Conservation (phyloP, 2,329 filamentous ascomycete species). For the Mariannaea sp. region DNA sequence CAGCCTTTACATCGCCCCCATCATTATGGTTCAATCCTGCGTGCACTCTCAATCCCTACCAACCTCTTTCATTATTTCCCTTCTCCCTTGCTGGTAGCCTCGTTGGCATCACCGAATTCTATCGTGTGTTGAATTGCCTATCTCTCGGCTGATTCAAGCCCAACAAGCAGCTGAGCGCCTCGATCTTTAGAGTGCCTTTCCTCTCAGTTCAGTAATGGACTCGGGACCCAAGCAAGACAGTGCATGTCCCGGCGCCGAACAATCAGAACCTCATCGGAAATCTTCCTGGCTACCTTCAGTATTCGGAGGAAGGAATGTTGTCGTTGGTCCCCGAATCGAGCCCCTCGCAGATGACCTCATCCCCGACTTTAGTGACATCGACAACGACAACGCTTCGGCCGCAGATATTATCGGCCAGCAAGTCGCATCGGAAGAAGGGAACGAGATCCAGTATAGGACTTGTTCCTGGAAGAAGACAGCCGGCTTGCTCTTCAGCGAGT, state of each 20-base stretch:
- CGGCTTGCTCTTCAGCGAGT: slow-evolving; percentile 88
- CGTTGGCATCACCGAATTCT: no score
- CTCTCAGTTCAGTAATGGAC: slow-evolving; percentile 32
- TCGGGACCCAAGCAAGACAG: slow-evolving; percentile 23
- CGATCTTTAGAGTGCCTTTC: background rate
- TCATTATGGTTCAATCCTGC: no score
- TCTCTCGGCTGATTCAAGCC: background rate
- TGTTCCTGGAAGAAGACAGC: slow-evolving; percentile 97
- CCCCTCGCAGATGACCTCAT: slow-evolving; percentile 47
- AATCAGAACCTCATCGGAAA: slow-evolving; percentile 18
- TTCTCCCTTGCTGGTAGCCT: no score
- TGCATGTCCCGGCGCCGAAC: slow-evolving; percentile 29
- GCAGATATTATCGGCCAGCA: slow-evolving; percentile 62
- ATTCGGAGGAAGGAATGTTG: slow-evolving; percentile 48
- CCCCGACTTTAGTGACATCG: slow-evolving; percentile 46
- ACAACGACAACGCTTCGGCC: slow-evolving; percentile 48
- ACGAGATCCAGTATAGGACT: slow-evolving; percentile 87
- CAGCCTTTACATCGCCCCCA: no score
- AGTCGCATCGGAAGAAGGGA: slow-evolving; percentile 74
- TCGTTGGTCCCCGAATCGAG: slow-evolving; percentile 58
- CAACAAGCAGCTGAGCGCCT: background rate
- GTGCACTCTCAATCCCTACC: no score
- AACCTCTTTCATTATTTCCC: no score
- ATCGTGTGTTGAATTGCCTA: no score
- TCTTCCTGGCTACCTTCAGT: slow-evolving; percentile 41